Percentiles rank a stretch among this genome's conserved stretches.
Conservation (phyloP, 2,329 filamentous ascomycete species). For the Epichloe elymi region DNA sequence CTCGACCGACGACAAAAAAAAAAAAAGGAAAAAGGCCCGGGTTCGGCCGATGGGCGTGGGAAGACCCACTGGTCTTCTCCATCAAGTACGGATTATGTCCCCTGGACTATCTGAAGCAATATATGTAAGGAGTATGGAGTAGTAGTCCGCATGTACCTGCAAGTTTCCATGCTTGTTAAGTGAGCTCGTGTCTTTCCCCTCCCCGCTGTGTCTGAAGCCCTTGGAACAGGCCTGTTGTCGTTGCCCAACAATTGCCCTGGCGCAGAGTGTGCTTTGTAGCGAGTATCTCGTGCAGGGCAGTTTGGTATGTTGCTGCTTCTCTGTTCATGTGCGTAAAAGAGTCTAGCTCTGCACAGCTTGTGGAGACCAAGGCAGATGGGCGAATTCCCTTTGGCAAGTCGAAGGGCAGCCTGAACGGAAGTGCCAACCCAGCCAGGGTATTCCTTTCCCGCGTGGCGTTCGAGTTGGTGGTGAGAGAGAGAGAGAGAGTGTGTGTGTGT, state of each 20-base stretch:
- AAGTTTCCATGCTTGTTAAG: not conserved
- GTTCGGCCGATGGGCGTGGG: too few species aligned
- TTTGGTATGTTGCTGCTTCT: too few species aligned
- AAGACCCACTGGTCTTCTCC: not conserved
- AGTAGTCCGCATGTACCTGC: not conserved
- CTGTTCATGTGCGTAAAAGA: not conserved
- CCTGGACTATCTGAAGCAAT: constrained; percentile 3
- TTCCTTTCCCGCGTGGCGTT: constrained; percentile 7
- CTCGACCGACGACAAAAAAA: not conserved
- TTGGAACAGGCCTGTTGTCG: not conserved
- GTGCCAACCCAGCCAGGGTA: not conserved
- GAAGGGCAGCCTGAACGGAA: not conserved
- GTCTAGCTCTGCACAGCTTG: not conserved
- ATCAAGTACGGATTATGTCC: not conserved
- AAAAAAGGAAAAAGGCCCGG: too few species aligned
- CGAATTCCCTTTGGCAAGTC: not conserved
- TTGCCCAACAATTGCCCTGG: not conserved
- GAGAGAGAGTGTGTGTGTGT: not conserved
- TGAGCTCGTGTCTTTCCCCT: not conserved
- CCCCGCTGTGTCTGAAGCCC: not conserved
- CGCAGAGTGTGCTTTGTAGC: not conserved
- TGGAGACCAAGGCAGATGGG: not conserved
- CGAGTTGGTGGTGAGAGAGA: not conserved
- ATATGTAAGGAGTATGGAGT: not conserved
- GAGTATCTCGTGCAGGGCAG: not conserved